Conservation (phyloP, 164 flowering plant genomes). For the Tetrastigma voinierianum region DNA sequence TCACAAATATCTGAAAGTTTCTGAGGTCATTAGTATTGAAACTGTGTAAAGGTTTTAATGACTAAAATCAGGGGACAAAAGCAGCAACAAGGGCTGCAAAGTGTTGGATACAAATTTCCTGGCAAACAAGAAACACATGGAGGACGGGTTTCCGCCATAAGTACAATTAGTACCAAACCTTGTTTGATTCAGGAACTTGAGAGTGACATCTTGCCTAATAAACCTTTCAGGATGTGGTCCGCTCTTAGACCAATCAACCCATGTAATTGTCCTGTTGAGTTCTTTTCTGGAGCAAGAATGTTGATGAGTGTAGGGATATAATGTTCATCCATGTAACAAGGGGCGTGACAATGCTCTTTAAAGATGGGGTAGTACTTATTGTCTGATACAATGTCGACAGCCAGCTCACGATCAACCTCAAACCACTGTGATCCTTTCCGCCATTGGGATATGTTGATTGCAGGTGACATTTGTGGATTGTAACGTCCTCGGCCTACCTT, state of each 20-base stretch:
- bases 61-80: not conserved
- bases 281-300: slow-evolving; percentile 18
- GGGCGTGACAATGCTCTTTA: slow-evolving; percentile 24
- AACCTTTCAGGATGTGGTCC: slow-evolving; percentile 56
- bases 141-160: slow-evolving; percentile 31
- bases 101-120: slow-evolving; percentile 49
- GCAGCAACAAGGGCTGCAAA: slow-evolving; percentile 28
- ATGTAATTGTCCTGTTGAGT: slow-evolving; percentile 47
- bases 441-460: slow-evolving; percentile 37
- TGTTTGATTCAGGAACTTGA: slow-evolving; percentile 29
- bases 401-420: slow-evolving; percentile 35
- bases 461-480: slow-evolving; percentile 42
- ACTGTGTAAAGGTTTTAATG: not conserved
- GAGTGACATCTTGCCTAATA: slow-evolving; percentile 21
- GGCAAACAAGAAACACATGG: slow-evolving; percentile 52
- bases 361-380: slow-evolving; percentile 32
- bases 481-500: slow-evolving; percentile 53
- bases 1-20: not conserved
- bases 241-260: slow-evolving; percentile 59
- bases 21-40: not conserved
- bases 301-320: slow-evolving; percentile 51
- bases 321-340: slow-evolving; percentile 66
- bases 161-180: slow-evolving; percentile 29
- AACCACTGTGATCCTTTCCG: slow-evolving; percentile 76
- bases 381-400: slow-evolving; percentile 45